Evolutionary conservation across 2,329 filamentous ascomycete genomes (phyloP), one percentile per base, ranked within the genome.

Genomic region (Neonectria punicea): DNA sequence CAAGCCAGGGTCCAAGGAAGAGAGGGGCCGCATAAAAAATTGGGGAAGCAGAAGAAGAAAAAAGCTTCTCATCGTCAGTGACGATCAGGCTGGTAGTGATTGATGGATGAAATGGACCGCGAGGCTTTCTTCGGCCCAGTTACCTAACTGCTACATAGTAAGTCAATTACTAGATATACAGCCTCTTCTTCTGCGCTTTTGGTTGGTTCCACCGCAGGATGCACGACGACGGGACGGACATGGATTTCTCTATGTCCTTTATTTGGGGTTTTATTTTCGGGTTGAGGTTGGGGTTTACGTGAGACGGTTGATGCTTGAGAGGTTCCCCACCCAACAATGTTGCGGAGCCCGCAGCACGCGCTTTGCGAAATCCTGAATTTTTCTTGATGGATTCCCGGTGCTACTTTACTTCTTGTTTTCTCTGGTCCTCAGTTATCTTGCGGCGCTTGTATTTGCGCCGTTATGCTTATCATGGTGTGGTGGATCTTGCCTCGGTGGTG

Each of bases 1-100:
- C 59, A 69, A 59, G 55, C 69, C 22, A 34, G 51, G 51, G 44
- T 39, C 36, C 36, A 36, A 58, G 62, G 54, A 53, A 64, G 54
- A 64, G 54, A 61, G 50, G 54, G 68, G 58, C 58, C 63, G 54
- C 60, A 60, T 65, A 67, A 71, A 67, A 69, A 66, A 53, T 63
- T 56, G 53, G 63, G 54, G 32, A 43, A 34, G 51, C 51, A 71
- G 67, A n/a, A 34, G 22, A 32, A 50, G 28, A 59, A 58, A 61
- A 62, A 73, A 68, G 64, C 65, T 62, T 61, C 34, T 20, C 36
- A 6, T 20, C 62, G 36, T 49, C 58, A 32, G 41, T 61, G 63
- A 62, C 67, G 58, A 72, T 69, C 54, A 25, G 61, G 63, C 54
- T 66, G 66, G 65, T 63, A 57, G 41, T 22, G 30, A 46, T 58